These are phyloP conservation scores for Talaromyces islandicus DNA, from an alignment of 2,329 filamentous ascomycete genomes.

Conservation along the genomic window DNA sequence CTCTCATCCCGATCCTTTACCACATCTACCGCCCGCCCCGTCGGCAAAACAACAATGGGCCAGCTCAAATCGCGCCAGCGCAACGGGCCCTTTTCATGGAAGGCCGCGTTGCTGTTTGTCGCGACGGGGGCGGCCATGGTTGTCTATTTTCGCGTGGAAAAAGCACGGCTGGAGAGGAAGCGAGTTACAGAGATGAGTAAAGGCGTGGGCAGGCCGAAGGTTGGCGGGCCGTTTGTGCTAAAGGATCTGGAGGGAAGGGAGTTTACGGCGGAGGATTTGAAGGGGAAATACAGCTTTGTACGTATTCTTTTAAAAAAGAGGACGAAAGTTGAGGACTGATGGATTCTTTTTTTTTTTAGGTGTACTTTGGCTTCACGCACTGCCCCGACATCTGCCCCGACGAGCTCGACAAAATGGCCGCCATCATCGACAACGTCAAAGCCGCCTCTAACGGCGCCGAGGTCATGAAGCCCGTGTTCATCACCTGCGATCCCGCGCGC, in stretches of 20 bases:
- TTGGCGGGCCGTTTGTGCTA: constrained; percentile 80
- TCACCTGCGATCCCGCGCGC: constrained; percentile 89
- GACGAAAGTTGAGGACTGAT: too few relatives aligned
- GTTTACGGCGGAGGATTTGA: constrained; percentile 74
- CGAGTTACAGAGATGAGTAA: constrained; percentile 87
- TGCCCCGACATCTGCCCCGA: constrained; percentile 98
- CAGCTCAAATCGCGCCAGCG: constrained; percentile 34
- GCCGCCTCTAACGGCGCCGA: constrained; percentile 31
- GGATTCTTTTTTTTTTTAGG: too few relatives aligned
- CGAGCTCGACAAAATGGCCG: constrained; percentile 98
- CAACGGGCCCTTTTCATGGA: constrained; percentile 77
- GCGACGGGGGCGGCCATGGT: constrained; percentile 69
- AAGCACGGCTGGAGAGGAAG: constrained; percentile 82
- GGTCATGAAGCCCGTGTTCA: constrained; percentile 72
- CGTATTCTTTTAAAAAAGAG: background rate
- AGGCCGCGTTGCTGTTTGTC: constrained; percentile 81
- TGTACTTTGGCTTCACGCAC: constrained; percentile 98
- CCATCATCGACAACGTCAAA: constrained; percentile 70
- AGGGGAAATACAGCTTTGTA: constrained; percentile 67
- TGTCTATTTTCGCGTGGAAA: constrained; percentile 90
- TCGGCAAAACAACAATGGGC: constrained; percentile 29
- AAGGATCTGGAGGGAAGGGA: constrained; percentile 72
- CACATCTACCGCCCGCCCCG: constrained; percentile 18
- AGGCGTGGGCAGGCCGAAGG: constrained; percentile 85
- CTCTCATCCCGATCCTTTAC: constrained; percentile 18